Base-by-base conservation (phyloP, 306 rosid species). In the Castanea mollissima region DNA sequence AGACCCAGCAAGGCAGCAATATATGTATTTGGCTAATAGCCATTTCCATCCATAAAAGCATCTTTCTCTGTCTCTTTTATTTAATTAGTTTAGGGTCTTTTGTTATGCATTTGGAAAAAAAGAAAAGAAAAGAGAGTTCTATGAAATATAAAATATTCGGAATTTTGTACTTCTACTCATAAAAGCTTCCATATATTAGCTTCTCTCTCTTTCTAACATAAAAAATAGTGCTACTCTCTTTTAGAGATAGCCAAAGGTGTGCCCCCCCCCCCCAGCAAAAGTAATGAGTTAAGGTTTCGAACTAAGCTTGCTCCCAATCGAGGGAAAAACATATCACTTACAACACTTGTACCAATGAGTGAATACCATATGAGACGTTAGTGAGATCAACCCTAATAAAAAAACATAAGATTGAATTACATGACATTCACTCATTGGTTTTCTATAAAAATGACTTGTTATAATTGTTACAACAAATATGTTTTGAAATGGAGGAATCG, bases 81-180 rank as follows among this genome's bases (percentile, higher is more conserved):
- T 41, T 41, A 41, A 41, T 74, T 83, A 51, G 73, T 70, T 70
- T 83, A 74, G 46, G 73, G 62, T 21, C 55, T 13, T 54, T 23
- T 74, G 34, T 59, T 18, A 58, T 69, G 82, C 67, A 44, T 56
- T 54, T n/a, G 57, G 41, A n/a, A 68, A n/a, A 29, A 55, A 51
- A 18, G 3, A 35, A 68, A 10, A 35, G 4, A 7, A 8, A 10
- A 35, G 10, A 7, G 52, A 68, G 29, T 68, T 73, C 75, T 67
- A 82, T 12, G 72, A 55, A 74, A 56, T 59, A 34, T 82, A 5
- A 25, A n/a, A 55, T 38, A 20, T 41, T 65, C 25, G 52, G 25
- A 72, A 55, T 38, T 19, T 20, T 5, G 71, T 62, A 20, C 63
- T 41, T 23, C 52, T 79, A 23, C 27, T 49, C 41, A 13, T 31